A percentile compares a stretch with the other conserved stretches of the same genome.
Conservation (phyloP, 129 eudicot species). For the Lonicera japonica region DNA sequence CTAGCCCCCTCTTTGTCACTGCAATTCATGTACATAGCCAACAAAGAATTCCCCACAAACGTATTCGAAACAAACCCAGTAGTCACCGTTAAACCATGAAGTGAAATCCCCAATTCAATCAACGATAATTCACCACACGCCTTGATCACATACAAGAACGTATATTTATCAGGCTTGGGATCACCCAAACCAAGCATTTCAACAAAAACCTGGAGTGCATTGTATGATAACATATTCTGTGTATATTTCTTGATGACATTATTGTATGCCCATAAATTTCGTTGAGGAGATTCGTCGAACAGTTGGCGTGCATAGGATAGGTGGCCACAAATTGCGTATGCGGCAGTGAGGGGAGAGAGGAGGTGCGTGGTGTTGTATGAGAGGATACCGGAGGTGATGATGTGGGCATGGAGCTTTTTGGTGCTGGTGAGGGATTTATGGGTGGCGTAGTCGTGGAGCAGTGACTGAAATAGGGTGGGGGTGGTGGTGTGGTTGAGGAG, state of each 20-base stretch:
- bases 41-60: conserved; percentile 69
- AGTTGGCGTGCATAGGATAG: conserved; percentile 33
- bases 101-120: conserved; percentile 37
- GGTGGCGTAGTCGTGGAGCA: conserved; percentile 41
- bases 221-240: conserved; percentile 29
- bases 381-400: conserved; percentile 46
- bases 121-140: conserved; percentile 49
- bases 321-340: conserved; percentile 48
- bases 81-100: conserved; percentile 51
- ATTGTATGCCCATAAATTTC: conserved; percentile 34
- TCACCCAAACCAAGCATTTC: conserved; percentile 45
- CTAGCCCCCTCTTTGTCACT: conserved; percentile 44
- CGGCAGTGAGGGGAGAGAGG: conserved; percentile 43
- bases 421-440: conserved; percentile 47
- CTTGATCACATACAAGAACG: conserved; percentile 66
- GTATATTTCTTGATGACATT: conserved; percentile 48
- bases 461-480: conserved; percentile 37
- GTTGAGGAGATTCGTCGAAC: conserved; percentile 52
- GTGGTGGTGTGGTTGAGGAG: conserved; percentile 31
- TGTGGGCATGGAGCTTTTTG: conserved; percentile 50
- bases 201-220: conserved; percentile 52
- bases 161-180: conserved; percentile 33
- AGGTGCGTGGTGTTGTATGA: conserved; percentile 27
- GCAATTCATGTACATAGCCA: conserved; percentile 82
- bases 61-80: conserved; percentile 39